Percentiles rank a stretch among this genome's conserved stretches.
Conservation (phyloP, 2,329 filamentous ascomycete species). For the Metarhizium album region DNA sequence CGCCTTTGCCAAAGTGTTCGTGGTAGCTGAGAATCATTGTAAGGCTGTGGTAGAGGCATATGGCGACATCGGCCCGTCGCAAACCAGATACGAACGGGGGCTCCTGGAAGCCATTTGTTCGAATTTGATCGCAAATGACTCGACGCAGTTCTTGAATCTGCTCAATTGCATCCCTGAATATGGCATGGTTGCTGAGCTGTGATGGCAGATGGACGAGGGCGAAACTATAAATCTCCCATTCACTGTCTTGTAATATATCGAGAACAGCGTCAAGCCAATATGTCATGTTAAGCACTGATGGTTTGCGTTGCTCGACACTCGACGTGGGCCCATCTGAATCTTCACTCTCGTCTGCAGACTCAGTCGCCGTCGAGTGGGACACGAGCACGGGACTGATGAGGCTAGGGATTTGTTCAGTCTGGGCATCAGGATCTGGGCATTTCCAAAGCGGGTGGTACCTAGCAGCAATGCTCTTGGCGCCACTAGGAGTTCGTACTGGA, state of each 20-base stretch:
- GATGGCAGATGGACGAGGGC: slow-evolving; percentile 75
- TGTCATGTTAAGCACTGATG: slow-evolving; percentile 42
- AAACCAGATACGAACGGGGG: slow-evolving; percentile 70
- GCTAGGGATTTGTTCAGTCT: slow-evolving; percentile 37
- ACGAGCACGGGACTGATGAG: slow-evolving; percentile 41
- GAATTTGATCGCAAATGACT: slow-evolving; percentile 73
- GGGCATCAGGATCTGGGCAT: slow-evolving; percentile 43
- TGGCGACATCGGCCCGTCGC: slow-evolving; percentile 77
- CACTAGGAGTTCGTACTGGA: slow-evolving; percentile 31
- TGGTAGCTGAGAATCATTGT: slow-evolving; percentile 89
- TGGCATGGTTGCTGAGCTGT: slow-evolving; percentile 79
- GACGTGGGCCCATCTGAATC: slow-evolving; percentile 10
- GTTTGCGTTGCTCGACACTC: slow-evolving; percentile 23
- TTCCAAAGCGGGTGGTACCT: slow-evolving; percentile 46
- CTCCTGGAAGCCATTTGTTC: slow-evolving; percentile 65
- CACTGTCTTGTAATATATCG: slow-evolving; percentile 59
- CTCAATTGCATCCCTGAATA: slow-evolving; percentile 64
- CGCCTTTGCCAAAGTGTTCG: slow-evolving; percentile 67
- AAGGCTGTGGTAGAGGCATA: slow-evolving; percentile 77
- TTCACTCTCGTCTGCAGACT: slow-evolving; percentile 6
- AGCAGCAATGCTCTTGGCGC: slow-evolving; percentile 19
- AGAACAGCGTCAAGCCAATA: slow-evolving; percentile 71
- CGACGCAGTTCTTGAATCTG: slow-evolving; percentile 68
- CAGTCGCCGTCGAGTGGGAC: slow-evolving; percentile 19
- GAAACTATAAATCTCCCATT: slow-evolving; percentile 93